phyloP scores from a whole-genome alignment of 202 grass and related monocot genomes.

The Panicum virgatum region DNA sequence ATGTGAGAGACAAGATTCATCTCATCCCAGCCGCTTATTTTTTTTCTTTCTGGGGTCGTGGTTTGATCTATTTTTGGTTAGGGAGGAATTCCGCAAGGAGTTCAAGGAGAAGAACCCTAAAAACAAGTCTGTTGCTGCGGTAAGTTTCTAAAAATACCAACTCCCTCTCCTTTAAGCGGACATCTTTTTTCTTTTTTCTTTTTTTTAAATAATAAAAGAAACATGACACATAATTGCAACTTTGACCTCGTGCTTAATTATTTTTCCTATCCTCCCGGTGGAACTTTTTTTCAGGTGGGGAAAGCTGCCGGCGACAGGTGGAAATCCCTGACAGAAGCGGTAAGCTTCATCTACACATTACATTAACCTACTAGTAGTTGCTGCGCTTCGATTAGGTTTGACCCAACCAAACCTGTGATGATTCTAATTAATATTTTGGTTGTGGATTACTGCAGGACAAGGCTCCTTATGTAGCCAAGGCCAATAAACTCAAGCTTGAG shows the following conservation, averaged over 20 bases:
- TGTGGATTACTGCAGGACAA: conserved; percentile 64
- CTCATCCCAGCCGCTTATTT: background rate
- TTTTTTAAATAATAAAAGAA: no score
- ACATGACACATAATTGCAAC: no score
- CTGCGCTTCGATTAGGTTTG: background rate
- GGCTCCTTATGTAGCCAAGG: conserved; percentile 80
- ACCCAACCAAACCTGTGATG: no score
- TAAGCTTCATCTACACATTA: background rate
- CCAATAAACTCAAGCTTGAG: conserved; percentile 89
- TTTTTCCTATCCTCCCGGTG: no score
- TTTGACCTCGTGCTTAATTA: background rate
- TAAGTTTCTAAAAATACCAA: conserved; percentile 34
- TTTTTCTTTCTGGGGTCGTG: background rate
- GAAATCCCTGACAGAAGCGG: conserved; percentile 79
- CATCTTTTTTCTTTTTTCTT: background rate
- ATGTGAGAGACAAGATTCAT: conserved; percentile 58
- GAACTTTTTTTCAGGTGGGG: conserved; percentile 55
- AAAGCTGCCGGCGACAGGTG: conserved; percentile 94
- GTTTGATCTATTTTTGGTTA: conserved; percentile 11
- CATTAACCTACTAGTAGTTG: background rate
- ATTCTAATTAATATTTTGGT: background rate
- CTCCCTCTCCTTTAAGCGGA: background rate
- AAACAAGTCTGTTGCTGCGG: conserved; percentile 86
- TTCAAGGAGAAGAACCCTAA: conserved; percentile 99
- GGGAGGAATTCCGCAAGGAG: conserved; percentile 92